These are phyloP conservation scores for Chlamydomonas reinhardtii DNA, from an alignment of 163 green algal species.

Conservation along the genomic window DNA sequence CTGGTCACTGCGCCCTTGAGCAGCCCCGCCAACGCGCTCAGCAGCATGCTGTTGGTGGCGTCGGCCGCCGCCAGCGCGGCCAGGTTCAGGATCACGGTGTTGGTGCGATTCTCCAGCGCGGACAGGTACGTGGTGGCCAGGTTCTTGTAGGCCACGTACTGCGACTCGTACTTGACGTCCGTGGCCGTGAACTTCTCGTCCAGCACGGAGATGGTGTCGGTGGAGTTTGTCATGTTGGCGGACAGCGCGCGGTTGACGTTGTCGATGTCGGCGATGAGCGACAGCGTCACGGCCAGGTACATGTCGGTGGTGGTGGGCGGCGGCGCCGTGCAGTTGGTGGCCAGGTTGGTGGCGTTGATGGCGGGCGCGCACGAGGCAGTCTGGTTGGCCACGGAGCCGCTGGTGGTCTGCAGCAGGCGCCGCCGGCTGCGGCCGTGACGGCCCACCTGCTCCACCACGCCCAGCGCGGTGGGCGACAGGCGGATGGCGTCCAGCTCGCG, in stretches of 20 bases:
- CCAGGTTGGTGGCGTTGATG: slow-evolving; percentile 24
- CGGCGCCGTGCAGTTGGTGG: not conserved
- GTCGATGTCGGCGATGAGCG: slow-evolving; percentile 17
- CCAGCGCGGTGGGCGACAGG: not conserved
- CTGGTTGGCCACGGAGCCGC: not conserved
- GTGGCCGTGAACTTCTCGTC: slow-evolving; percentile 25
- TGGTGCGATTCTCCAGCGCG: not conserved
- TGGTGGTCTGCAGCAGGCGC: not conserved
- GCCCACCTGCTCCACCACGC: not conserved
- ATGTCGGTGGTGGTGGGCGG: not conserved
- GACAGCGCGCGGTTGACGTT: not conserved
- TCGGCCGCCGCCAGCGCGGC: not conserved
- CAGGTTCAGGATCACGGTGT: not conserved
- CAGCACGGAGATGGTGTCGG: slow-evolving; percentile 5
- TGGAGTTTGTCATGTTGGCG: slow-evolving; percentile 9
- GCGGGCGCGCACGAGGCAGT: not conserved
- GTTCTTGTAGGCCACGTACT: slow-evolving; percentile 23
- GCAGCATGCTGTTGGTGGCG: not conserved
- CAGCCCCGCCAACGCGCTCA: slow-evolving; percentile 7
- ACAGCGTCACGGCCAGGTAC: slow-evolving; percentile 6
- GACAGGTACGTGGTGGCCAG: not conserved
- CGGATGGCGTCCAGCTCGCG: not conserved
- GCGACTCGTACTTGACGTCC: not conserved
- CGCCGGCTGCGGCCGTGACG: not conserved
- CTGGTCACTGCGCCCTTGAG: not conserved